phyloP scores from a whole-genome alignment of 2,329 filamentous ascomycete species.

The Calonectria hongkongensis region DNA sequence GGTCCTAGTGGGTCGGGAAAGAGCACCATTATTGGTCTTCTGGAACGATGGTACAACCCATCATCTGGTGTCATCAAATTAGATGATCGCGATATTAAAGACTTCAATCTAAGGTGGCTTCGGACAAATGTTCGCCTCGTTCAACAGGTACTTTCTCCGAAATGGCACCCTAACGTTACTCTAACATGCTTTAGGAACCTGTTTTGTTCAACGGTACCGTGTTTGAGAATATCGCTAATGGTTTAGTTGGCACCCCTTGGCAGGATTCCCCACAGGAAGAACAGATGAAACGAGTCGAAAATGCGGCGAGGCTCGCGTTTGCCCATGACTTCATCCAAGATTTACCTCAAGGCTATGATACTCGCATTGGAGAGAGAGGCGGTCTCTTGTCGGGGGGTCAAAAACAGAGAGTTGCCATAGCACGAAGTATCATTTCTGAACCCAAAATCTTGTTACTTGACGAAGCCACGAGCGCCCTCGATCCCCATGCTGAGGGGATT shows the following conservation, averaged over 20 bases:
- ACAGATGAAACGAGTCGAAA: conserved; percentile 63
- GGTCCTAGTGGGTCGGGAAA: conserved; percentile 61
- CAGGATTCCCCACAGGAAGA: conserved; percentile 58
- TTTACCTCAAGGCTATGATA: conserved; percentile 68
- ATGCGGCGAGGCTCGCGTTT: conserved; percentile 67
- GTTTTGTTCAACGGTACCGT: conserved; percentile 66
- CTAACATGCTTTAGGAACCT: conserved; percentile 57
- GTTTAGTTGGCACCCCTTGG: conserved; percentile 63
- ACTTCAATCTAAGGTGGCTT: conserved; percentile 60
- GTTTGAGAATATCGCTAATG: conserved; percentile 71
- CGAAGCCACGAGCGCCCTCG: conserved; percentile 77
- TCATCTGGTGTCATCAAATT: conserved; percentile 56
- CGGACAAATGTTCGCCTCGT: conserved; percentile 54
- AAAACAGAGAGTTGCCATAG: conserved; percentile 78
- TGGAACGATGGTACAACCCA: conserved; percentile 61
- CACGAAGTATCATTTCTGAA: conserved; percentile 63
- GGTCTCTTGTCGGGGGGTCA: conserved; percentile 80
- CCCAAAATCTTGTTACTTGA: conserved; percentile 77
- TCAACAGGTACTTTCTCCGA: conserved; percentile 13
- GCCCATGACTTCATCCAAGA: conserved; percentile 69
- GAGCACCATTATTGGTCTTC: conserved; percentile 59
- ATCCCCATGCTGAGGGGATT: conserved; percentile 64
- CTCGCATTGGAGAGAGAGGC: conserved; percentile 76
- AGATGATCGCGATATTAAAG: conserved; percentile 55
- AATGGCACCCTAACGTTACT: not conserved